Conservation (phyloP, 2,329 filamentous ascomycete species). For the Venturia asperata region DNA sequence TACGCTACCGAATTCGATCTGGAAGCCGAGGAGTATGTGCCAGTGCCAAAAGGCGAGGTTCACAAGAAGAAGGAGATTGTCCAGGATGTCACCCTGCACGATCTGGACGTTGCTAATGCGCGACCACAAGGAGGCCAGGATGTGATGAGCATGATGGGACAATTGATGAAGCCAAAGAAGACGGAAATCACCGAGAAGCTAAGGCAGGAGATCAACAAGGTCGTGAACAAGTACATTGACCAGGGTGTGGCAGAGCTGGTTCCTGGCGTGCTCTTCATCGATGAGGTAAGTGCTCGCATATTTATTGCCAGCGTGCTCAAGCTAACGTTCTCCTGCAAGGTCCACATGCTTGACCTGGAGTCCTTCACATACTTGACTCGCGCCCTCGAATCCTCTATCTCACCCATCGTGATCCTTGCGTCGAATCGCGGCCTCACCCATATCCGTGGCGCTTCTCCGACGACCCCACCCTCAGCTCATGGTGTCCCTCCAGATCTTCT, state of each 20-base stretch:
- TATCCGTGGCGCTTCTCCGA: constrained; percentile 65
- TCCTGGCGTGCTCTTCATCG: constrained; percentile 96
- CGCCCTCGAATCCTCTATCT: constrained; percentile 90
- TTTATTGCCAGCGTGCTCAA: constrained; percentile 24
- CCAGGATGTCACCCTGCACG: constrained; percentile 94
- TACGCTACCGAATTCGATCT: constrained; percentile 98
- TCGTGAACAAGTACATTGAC: constrained; percentile 98
- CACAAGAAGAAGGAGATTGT: constrained; percentile 99
- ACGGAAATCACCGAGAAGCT: constrained; percentile 99
- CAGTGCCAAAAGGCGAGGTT: constrained; percentile 96
- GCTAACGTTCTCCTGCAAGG: constrained; percentile 45
- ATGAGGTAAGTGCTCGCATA: constrained; percentile 60
- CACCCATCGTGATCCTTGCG: constrained; percentile 93
- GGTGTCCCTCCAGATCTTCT: constrained; percentile 92
- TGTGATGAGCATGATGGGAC: constrained; percentile 99
- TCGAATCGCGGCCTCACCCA: constrained; percentile 93
- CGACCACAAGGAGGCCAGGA: constrained; percentile 95
- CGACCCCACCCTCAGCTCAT: constrained; percentile 63
- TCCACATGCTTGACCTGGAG: constrained; percentile 99
- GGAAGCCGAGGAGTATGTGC: constrained; percentile 97
- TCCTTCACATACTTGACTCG: constrained; percentile 99
- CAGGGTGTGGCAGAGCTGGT: constrained; percentile 96
- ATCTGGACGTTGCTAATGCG: constrained; percentile 92
- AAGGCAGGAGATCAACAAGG: constrained; percentile 94
- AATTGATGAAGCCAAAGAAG: constrained; percentile 99